Percentiles rank a stretch among this genome's conserved stretches.
phyloP scores from a whole-genome alignment of 2,329 filamentous ascomycete genomes.

The Clathrospora elynae region DNA sequence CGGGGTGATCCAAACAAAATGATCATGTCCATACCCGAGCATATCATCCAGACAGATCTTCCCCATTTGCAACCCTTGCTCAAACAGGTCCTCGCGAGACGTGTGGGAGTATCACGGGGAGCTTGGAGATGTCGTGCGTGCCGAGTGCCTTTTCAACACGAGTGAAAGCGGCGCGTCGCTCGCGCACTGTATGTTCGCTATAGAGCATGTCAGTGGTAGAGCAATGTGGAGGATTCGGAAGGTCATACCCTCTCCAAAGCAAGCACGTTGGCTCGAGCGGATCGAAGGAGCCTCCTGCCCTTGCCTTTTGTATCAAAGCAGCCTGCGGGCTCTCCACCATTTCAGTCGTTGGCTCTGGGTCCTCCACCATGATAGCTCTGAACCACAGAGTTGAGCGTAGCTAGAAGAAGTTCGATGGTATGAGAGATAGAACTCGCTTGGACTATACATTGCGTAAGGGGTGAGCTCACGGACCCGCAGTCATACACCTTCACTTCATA shows the following conservation, averaged over 20 bases:
- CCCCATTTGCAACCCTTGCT: conserved; percentile 29
- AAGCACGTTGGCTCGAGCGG: conserved; percentile 7
- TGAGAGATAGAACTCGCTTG: too few species aligned
- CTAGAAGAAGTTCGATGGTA: too few species aligned
- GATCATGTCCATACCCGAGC: conserved; percentile 20
- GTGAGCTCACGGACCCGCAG: too few species aligned
- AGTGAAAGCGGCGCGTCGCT: conserved; percentile 23
- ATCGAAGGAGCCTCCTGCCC: conserved; percentile 12
- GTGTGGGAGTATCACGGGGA: conserved; percentile 32
- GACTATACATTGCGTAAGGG: too few species aligned
- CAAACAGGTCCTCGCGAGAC: conserved; percentile 31
- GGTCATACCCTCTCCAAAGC: conserved; percentile 8
- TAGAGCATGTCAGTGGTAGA: neutral
- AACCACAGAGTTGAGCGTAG: too few species aligned
- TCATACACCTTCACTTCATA: too few species aligned
- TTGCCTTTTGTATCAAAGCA: conserved; percentile 17
- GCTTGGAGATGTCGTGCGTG: conserved; percentile 22
- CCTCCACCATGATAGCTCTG: too few species aligned
- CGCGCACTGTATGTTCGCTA: conserved; percentile 13
- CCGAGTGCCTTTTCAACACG: conserved; percentile 21
- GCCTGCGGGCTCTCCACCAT: conserved; percentile 11
- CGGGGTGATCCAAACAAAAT: conserved; percentile 26
- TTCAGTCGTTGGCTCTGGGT: too few species aligned
- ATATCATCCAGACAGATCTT: conserved; percentile 33
- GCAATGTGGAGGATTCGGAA: neutral